Evolutionary conservation across 192 early-diverging fungal species (phyloP).

Genomic region (Coemansia sp.): DNA sequence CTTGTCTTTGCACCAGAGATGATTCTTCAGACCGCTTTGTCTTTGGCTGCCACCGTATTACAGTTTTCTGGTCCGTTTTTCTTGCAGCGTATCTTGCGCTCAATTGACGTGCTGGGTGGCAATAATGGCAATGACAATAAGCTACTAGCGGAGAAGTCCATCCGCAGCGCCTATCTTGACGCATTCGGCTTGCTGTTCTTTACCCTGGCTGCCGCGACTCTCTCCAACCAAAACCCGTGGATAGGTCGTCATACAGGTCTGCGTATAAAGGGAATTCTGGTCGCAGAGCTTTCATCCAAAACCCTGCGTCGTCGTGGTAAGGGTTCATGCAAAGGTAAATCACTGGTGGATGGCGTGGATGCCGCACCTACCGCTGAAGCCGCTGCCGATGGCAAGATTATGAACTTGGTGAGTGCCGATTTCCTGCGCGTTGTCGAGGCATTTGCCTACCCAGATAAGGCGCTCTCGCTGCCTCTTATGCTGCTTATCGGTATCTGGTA

Average conservation of each 20-base stretch:
- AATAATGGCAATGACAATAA: background rate
- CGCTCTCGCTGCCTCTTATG: slow-evolving; percentile 62
- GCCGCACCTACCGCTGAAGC: slow-evolving; percentile 30
- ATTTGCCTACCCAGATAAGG: slow-evolving; percentile 56
- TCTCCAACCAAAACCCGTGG: slow-evolving; percentile 58
- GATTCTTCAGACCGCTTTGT: slow-evolving; percentile 33
- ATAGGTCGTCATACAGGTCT: slow-evolving; percentile 67
- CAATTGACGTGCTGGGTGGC: slow-evolving; percentile 49
- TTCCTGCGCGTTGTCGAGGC: slow-evolving; percentile 61
- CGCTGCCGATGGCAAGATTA: slow-evolving; percentile 62
- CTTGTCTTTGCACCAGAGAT: slow-evolving; percentile 50
- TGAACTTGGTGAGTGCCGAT: slow-evolving; percentile 74
- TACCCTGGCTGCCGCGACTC: slow-evolving; percentile 38
- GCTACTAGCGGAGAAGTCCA: background rate
- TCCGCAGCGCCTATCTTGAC: slow-evolving; percentile 56
- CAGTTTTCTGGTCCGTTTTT: slow-evolving; percentile 59
- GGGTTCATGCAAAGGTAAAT: slow-evolving; percentile 52
- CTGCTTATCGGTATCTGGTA: slow-evolving; percentile 65
- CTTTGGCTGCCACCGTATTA: slow-evolving; percentile 27
- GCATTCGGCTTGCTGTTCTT: slow-evolving; percentile 61
- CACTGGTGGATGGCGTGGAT: slow-evolving; percentile 13
- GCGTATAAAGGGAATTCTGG: slow-evolving; percentile 59
- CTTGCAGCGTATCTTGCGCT: slow-evolving; percentile 57
- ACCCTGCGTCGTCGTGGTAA: slow-evolving; percentile 59
- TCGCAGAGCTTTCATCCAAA: slow-evolving; percentile 68